Conservation (phyloP, 495 filamentous ascomycete species). For the Pseudevernia furfuracea region DNA sequence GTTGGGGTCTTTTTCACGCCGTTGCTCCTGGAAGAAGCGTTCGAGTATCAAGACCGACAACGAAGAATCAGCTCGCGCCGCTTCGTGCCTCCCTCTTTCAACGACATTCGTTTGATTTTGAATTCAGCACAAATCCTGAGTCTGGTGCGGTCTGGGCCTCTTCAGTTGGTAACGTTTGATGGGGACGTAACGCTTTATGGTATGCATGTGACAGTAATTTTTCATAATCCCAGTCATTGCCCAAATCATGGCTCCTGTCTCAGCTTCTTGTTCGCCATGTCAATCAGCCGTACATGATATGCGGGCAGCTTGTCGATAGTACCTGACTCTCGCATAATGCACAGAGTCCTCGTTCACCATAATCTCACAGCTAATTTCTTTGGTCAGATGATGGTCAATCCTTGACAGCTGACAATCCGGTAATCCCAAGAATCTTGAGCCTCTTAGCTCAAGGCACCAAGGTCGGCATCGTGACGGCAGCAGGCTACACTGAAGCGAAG, state of each 20-base stretch:
- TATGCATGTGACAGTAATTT: not conserved
- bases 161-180: constrained; percentile 89
- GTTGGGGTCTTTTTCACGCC: constrained; percentile 90
- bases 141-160: constrained; percentile 56
- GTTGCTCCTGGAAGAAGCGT: constrained; percentile 76
- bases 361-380: not conserved
- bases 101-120: constrained; percentile 85
- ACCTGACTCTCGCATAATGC: not conserved
- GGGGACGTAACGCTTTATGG: constrained; percentile 94
- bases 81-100: constrained; percentile 95
- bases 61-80: constrained; percentile 84
- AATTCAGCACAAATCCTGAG: constrained; percentile 93
- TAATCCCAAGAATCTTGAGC: constrained; percentile 70
- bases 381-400: constrained; percentile 63
- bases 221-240: not conserved
- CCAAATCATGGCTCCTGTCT: not conserved
- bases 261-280: not conserved
- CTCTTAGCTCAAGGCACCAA: constrained; percentile 55
- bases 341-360: not conserved
- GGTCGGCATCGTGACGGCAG: constrained; percentile 93
- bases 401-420: constrained; percentile 62
- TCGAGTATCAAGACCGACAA: constrained; percentile 77
- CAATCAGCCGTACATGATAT: not conserved
- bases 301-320: not conserved
- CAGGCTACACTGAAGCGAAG: constrained; percentile 81